Conservation (phyloP, 108 stramenopile genomes). For the Pseudonitzschia multiseries region DNA sequence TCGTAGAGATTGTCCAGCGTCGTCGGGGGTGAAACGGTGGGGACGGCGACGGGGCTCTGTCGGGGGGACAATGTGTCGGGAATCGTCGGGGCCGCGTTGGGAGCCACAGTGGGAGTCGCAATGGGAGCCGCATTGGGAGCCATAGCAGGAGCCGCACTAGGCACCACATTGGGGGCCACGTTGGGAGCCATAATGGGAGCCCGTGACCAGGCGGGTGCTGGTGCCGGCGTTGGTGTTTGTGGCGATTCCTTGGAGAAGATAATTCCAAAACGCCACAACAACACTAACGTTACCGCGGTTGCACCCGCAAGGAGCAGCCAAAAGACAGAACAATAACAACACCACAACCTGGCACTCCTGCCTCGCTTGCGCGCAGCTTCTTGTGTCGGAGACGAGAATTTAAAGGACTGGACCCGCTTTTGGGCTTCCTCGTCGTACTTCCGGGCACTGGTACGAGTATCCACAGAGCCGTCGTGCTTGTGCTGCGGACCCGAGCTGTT, state of each 20-base stretch:
- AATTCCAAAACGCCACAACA: neutral
- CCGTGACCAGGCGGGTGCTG: slow-evolving; percentile 2
- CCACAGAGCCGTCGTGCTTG: too few relatives aligned
- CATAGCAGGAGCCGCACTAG: too few relatives aligned
- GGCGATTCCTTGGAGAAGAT: neutral
- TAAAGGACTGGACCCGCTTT: too few relatives aligned
- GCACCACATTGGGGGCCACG: too few relatives aligned
- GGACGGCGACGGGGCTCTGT: neutral
- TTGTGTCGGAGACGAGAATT: too few relatives aligned
- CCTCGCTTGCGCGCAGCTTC: too few relatives aligned
- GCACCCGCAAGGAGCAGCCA: neutral
- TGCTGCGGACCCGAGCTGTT: too few relatives aligned
- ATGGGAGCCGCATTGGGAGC: too few relatives aligned
- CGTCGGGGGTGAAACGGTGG: neutral
- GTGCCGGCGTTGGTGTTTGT: slow-evolving; percentile 2
- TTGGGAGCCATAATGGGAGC: neutral
- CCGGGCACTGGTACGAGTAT: too few relatives aligned
- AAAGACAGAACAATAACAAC: neutral
- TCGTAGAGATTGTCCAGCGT: neutral
- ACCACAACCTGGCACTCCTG: neutral
- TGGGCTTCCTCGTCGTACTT: too few relatives aligned
- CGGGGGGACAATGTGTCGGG: neutral
- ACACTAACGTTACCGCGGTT: neutral
- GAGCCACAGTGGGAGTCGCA: too few relatives aligned
- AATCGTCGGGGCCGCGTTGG: neutral